phyloP scores from a whole-genome alignment of 2,329 filamentous ascomycete species.

The Stagonosporopsis vannaccii region DNA sequence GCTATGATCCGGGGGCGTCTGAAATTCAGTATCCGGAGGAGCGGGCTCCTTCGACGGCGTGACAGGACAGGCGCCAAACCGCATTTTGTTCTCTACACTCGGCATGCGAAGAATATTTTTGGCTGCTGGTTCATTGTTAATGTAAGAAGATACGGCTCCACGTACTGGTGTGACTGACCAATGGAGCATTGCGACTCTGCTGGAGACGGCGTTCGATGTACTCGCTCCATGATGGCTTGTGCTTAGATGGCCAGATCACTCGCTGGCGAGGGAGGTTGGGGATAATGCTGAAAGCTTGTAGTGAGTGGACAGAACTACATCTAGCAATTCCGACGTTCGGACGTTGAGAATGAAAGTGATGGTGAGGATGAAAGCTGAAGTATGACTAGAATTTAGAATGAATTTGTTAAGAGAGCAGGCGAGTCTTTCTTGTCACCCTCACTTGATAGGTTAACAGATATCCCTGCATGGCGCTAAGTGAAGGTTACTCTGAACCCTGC shows the following conservation, averaged over 20 bases:
- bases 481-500: no score
- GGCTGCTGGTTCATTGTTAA: background rate
- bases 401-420: background rate
- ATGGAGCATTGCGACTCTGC: background rate
- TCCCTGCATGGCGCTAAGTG: background rate
- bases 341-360: background rate
- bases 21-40: background rate
- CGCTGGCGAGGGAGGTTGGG: no score
- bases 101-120: background rate
- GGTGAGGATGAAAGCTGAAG: background rate
- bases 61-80: background rate
- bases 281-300: background rate
- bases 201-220: constrained; percentile 23
- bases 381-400: background rate
- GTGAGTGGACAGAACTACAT: background rate
- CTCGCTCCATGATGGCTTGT: background rate
- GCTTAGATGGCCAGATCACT: background rate
- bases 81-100: background rate
- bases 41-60: background rate
- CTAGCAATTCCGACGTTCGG: no score
- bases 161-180: background rate
- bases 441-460: background rate
- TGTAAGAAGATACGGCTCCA: background rate
- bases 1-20: no score
- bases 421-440: constrained; percentile 17